Conservation (phyloP, 78 protist genomes). For the Pigoraptor vietnamica region DNA sequence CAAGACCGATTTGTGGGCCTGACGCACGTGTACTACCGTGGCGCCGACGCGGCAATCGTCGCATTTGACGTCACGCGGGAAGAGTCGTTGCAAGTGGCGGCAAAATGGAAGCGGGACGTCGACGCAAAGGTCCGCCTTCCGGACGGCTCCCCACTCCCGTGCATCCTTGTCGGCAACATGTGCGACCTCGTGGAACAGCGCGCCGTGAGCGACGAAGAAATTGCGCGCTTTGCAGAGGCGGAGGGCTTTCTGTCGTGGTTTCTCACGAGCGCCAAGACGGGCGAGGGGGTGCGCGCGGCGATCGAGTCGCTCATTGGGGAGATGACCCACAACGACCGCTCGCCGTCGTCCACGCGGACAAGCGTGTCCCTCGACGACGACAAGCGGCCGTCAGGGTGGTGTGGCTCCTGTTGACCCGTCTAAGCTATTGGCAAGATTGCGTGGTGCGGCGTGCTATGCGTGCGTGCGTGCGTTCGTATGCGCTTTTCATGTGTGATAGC, state of each 20-base stretch:
- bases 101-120: not conserved
- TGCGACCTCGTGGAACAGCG: not conserved
- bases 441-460: no score
- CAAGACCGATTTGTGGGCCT: not conserved
- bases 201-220: not conserved
- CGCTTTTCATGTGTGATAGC: no score
- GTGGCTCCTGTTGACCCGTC: no score
- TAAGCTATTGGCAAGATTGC: no score
- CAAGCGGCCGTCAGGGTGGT: no score
- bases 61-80: not conserved
- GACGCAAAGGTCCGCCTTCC: not conserved
- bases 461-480: no score
- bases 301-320: not conserved
- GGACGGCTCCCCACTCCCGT: not conserved
- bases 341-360: not conserved
- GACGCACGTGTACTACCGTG: not conserved
- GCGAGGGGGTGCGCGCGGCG: not conserved
- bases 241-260: not conserved
- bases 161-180: not conserved
- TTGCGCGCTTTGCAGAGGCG: not conserved
- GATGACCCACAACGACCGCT: not conserved
- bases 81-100: not conserved
- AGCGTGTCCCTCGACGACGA: not conserved
- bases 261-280: not conserved
- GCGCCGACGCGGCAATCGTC: not conserved